Evolutionary conservation across 225 moss, liverwort and hornwort species (phyloP).

Genomic region (Physcomitrellopsis africana): DNA sequence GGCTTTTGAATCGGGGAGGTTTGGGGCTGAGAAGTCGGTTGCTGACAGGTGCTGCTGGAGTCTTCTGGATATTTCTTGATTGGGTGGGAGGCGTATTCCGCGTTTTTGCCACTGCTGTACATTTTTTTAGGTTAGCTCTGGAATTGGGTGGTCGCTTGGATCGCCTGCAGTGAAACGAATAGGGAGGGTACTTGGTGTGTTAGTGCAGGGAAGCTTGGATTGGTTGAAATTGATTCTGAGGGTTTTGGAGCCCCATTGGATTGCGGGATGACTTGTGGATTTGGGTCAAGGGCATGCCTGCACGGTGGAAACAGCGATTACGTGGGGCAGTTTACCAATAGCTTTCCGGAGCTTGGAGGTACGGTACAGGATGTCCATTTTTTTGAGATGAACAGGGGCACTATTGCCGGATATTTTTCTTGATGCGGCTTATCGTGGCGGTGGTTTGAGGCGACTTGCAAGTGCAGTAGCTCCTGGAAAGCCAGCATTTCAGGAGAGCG

Average conservation of each 20-base stretch:
- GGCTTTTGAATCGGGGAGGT: not conserved
- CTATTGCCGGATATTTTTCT: not conserved
- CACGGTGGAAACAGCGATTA: constrained; percentile 10
- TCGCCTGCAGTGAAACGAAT: not conserved
- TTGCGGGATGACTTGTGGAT: not conserved
- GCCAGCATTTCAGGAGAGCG: not conserved
- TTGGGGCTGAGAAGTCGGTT: not conserved
- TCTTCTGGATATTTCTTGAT: not conserved
- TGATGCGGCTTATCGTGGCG: not conserved
- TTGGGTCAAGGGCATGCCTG: constrained; percentile 7
- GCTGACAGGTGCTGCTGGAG: not conserved
- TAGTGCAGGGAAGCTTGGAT: not conserved
- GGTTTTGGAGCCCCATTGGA: not conserved
- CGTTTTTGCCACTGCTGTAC: not conserved
- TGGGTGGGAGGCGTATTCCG: not conserved
- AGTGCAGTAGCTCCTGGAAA: not conserved
- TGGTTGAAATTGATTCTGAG: not conserved
- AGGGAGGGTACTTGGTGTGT: not conserved
- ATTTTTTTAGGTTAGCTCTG: not conserved
- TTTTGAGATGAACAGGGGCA: not conserved
- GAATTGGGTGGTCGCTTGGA: not conserved
- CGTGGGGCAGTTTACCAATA: not conserved
- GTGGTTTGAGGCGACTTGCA: constrained; percentile 1
- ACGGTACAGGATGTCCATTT: not conserved
- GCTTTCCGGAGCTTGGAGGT: not conserved